Percentiles rank a stretch among this genome's conserved stretches.
Evolutionary conservation across 495 filamentous ascomycete genomes (phyloP).

Genomic region (Neurospora intermedia): DNA sequence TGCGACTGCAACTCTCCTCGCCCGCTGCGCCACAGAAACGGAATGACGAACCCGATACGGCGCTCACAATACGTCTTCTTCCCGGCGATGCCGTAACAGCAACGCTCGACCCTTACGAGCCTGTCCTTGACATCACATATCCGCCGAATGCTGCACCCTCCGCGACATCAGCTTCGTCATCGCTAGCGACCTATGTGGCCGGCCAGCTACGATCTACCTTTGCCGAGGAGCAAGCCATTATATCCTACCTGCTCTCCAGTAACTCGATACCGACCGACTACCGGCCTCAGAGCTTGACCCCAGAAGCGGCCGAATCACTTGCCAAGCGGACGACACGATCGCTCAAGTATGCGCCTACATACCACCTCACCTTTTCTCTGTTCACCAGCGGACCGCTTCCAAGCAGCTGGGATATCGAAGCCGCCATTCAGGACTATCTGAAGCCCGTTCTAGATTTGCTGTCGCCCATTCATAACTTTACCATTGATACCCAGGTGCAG

Average conservation of each 20-base stretch:
- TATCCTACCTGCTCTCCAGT: slow-evolving; percentile 67
- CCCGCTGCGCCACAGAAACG: slow-evolving; percentile 11
- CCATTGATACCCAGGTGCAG: slow-evolving; percentile 92
- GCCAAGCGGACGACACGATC: slow-evolving; percentile 59
- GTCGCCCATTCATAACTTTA: slow-evolving; percentile 83
- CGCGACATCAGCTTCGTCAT: slow-evolving; percentile 55
- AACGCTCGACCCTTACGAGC: slow-evolving; percentile 53
- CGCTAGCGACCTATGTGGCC: slow-evolving; percentile 72
- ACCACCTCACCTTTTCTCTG: slow-evolving; percentile 91
- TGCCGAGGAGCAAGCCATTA: slow-evolving; percentile 79
- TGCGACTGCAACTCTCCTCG: slow-evolving; percentile 60
- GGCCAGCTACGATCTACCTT: slow-evolving; percentile 69
- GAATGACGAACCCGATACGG: slow-evolving; percentile 37
- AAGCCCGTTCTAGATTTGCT: slow-evolving; percentile 69
- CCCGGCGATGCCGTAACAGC: slow-evolving; percentile 53
- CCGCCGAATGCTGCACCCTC: slow-evolving; percentile 62
- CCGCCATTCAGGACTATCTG: slow-evolving; percentile 71
- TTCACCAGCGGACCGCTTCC: slow-evolving; percentile 71
- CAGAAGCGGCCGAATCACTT: slow-evolving; percentile 34
- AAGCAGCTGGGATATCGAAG: slow-evolving; percentile 85
- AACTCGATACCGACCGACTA: slow-evolving; percentile 40
- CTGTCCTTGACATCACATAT: slow-evolving; percentile 71
- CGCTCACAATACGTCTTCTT: slow-evolving; percentile 59
- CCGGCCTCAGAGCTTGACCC: slow-evolving; percentile 29
- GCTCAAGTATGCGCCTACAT: slow-evolving; percentile 85